Evolutionary conservation across 305 asterid genomes (phyloP), one percentile per base, ranked within the genome.

Genomic region (Solanum hybrid): DNA sequence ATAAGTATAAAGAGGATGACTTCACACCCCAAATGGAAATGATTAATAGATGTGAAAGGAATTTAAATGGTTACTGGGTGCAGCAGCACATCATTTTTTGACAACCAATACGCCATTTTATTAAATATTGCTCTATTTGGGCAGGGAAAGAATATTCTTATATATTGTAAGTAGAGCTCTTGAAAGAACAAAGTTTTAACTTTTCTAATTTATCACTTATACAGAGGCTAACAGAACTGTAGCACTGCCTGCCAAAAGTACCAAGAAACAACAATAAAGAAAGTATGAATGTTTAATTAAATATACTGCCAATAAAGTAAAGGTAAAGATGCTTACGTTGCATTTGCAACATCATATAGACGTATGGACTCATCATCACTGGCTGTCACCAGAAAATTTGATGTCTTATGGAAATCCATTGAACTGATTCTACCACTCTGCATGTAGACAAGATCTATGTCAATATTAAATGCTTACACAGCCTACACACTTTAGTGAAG

Each of bases 361-460:
- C 99, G 98, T 85, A 98, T 96, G 79, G 99, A 97, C 92, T 98
- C 99, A 91, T 96, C 99, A 90, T 96, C 99, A 91, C 99, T 96
- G 83, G 99, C 99, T 79, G 99, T 98, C 70, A 97, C 99, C 95
- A 97, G 91, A 93, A 91, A 95, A 94, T 90, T 95, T 90, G 98
- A 94, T 45, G 98, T 94, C 93, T 94, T 97, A 72, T 98, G 99
- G 90, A 97, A 98, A 94, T 98, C 99, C 99, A 96, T 96, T 29
- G 99, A 98, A 93, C 98, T 98, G 85, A 98, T 98, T 91, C 99
- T 94, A 82, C 99, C 98, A 92, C 93, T 98, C 99, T 97, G 97
- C 93, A 92, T 12, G 88, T 75, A 87, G 90, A 39, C 91, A 91
- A 79, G 88, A 51, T 79, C 90, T 84, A 90, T 90, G 29, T 85